These are phyloP conservation scores for Hyaloscypha finlandica DNA, from an alignment of 495 filamentous ascomycete species.

Conservation along the genomic window DNA sequence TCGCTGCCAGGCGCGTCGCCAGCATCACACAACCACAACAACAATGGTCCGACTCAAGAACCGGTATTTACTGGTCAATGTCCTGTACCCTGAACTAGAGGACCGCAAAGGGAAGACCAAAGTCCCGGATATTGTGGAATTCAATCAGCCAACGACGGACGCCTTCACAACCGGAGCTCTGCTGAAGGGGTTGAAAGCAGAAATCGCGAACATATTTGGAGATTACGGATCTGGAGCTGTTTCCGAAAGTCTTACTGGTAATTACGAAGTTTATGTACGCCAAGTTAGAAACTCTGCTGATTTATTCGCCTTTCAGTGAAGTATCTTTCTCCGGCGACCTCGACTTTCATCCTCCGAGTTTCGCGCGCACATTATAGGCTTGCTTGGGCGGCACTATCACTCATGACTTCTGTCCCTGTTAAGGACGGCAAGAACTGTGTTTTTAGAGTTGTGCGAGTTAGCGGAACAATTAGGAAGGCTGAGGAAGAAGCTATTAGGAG, in stretches of 20 bases:
- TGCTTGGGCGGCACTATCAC: conserved; percentile 86
- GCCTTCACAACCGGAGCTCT: conserved; percentile 64
- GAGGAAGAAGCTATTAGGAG: conserved; percentile 85
- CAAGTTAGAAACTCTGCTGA: conserved; percentile 8
- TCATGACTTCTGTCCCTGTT: conserved; percentile 70
- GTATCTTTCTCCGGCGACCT: conserved; percentile 90
- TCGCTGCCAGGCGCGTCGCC: conserved; percentile 15
- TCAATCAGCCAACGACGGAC: conserved; percentile 75
- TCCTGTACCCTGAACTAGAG: conserved; percentile 74
- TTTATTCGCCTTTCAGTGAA: conserved; percentile 60
- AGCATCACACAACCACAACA: conserved; percentile 9
- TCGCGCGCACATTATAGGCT: conserved; percentile 78
- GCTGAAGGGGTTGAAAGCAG: conserved; percentile 64
- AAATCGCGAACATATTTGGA: conserved; percentile 76
- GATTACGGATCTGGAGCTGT: conserved; percentile 80
- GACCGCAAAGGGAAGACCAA: conserved; percentile 32
- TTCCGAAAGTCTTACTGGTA: conserved; percentile 65
- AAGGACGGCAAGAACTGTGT: conserved; percentile 63
- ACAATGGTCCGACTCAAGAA: conserved; percentile 93
- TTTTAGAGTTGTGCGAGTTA: conserved; percentile 86
- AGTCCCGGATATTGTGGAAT: conserved; percentile 60
- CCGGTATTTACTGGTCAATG: conserved; percentile 88
- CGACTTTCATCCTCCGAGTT: conserved; percentile 85
- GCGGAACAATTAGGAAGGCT: conserved; percentile 88
- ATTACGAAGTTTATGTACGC: conserved; percentile 13